phyloP scores from a whole-genome alignment of 495 filamentous ascomycete species.

The Penicillium cosmopolitanum region DNA sequence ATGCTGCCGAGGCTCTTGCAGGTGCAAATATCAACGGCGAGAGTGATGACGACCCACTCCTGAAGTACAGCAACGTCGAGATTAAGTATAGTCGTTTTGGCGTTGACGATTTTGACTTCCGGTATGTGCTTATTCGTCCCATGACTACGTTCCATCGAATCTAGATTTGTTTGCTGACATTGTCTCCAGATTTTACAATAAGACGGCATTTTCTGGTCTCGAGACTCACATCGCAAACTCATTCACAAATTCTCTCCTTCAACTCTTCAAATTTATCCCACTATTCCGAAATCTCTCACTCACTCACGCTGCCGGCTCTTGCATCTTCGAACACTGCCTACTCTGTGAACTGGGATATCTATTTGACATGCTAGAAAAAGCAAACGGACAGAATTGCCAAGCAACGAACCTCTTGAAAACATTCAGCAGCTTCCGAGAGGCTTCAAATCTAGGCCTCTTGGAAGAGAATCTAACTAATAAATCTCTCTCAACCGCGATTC shows the following conservation, averaged over 20 bases:
- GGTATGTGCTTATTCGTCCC: constrained; percentile 53
- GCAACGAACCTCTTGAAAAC: constrained; percentile 96
- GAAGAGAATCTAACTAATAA: constrained; percentile 78
- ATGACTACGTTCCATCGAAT: not conserved
- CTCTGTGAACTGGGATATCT: constrained; percentile 94
- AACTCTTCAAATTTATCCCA: constrained; percentile 89
- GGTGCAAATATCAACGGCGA: constrained; percentile 64
- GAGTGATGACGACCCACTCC: constrained; percentile 71
- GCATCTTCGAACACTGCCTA: constrained; percentile 78
- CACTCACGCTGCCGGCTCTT: constrained; percentile 84
- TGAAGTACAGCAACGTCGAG: constrained; percentile 86
- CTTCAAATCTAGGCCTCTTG: constrained; percentile 70
- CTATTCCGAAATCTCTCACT: constrained; percentile 86
- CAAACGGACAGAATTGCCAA: constrained; percentile 88
- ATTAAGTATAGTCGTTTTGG: constrained; percentile 98
- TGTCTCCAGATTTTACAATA: constrained; percentile 78
- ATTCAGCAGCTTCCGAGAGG: constrained; percentile 76
- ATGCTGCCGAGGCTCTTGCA: constrained; percentile 64
- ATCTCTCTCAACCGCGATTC: constrained; percentile 72
- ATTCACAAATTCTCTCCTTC: constrained; percentile 90
- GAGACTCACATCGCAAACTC: constrained; percentile 97
- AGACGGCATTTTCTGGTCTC: constrained; percentile 84
- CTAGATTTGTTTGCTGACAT: constrained; percentile 16
- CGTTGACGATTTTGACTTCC: constrained; percentile 97
- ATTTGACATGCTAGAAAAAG: constrained; percentile 98